Percentiles rank a stretch among this genome's conserved stretches.
These are phyloP conservation scores for Cucumis cinereus DNA, from an alignment of 306 rosid genomes.

Conservation along the genomic window DNA sequence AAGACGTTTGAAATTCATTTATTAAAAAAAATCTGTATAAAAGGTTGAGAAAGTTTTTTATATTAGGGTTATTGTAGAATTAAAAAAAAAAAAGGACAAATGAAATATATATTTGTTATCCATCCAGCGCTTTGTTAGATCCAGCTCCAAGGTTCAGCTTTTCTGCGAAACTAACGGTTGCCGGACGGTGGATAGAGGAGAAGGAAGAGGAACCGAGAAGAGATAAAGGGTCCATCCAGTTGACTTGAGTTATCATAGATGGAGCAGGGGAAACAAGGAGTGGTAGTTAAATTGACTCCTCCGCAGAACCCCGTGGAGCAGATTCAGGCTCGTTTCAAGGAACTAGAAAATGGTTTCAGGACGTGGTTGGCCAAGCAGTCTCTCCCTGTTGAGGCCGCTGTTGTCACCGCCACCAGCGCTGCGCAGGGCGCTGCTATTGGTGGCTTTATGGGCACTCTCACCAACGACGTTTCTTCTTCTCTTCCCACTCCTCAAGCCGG, in stretches of 20 bases:
- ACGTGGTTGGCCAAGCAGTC: constrained; percentile 76
- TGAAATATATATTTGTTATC: not conserved
- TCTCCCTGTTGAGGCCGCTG: constrained; percentile 70
- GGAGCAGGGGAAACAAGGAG: constrained; percentile 63
- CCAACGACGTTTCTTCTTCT: constrained; percentile 49
- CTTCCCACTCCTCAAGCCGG: constrained; percentile 46
- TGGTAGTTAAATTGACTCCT: constrained; percentile 30
- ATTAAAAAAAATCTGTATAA: too few species aligned
- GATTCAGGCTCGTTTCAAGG: constrained; percentile 54
- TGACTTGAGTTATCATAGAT: constrained; percentile 3
- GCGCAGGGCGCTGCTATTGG: constrained; percentile 94
- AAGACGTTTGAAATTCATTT: too few species aligned
- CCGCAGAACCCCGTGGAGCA: constrained; percentile 63
- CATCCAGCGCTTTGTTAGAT: not conserved
- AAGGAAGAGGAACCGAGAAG: not conserved
- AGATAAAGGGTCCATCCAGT: not conserved
- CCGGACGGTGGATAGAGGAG: not conserved
- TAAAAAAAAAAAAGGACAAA: not conserved
- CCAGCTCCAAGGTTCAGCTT: not conserved
- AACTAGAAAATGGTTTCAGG: constrained; percentile 40
- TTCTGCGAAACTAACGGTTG: not conserved
- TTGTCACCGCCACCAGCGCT: constrained; percentile 76
- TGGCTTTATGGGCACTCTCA: constrained; percentile 69
- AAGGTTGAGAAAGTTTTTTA: not conserved
- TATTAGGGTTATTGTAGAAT: not conserved